phyloP scores from a whole-genome alignment of 345 rosid species.

The sweet orange (Citrus sinensis) region DVS_A1.0 CM039169.1:30089001-30089500 shows the following conservation, averaged over 20 bases:
- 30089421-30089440: slow-evolving; percentile 75
- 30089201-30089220: slow-evolving; percentile 36
- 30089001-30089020: slow-evolving; percentile 86
- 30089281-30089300: slow-evolving; percentile 57
- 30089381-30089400: slow-evolving; percentile 64
- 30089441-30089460: slow-evolving; percentile 51
- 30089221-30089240: slow-evolving; percentile 49
- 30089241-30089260: slow-evolving; percentile 64
- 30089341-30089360: neutral
- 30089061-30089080: slow-evolving; percentile 74
- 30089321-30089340: neutral
- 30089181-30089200: neutral
- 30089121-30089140: too few species aligned
- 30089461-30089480: slow-evolving; percentile 91
- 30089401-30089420: slow-evolving; percentile 83
- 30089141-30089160: too few species aligned
- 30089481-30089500: slow-evolving; percentile 84
- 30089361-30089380: neutral
- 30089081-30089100: slow-evolving; percentile 14
- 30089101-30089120: neutral
- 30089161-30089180: too few species aligned
- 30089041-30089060: slow-evolving; percentile 77
- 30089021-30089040: slow-evolving; percentile 65
- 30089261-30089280: slow-evolving; percentile 58
- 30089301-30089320: slow-evolving; percentile 10